Conservation (phyloP, 2,329 filamentous ascomycete genomes). For the Dryadomyces quercivorus region DNA sequence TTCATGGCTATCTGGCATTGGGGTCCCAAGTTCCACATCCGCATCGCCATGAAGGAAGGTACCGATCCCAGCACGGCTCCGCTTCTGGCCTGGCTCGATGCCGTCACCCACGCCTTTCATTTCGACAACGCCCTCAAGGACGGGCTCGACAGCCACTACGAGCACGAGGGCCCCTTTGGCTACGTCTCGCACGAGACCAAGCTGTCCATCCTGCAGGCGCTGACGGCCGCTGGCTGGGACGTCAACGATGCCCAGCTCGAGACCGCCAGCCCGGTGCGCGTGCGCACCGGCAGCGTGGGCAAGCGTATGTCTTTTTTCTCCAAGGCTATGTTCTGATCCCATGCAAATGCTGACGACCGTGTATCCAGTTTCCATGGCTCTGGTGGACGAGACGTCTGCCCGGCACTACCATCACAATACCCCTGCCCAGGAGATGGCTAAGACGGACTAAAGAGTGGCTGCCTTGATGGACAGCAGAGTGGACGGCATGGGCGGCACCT, state of each 20-base stretch:
- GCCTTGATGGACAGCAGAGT: background rate
- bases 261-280: conserved; percentile 40
- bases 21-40: conserved; percentile 38
- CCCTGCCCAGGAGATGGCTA: background rate
- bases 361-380: background rate
- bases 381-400: background rate
- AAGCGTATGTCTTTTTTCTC: conserved; percentile 14
- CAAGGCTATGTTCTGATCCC: too few relatives aligned
- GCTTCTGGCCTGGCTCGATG: conserved; percentile 26
- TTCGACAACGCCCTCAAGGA: conserved; percentile 24
- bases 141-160: conserved; percentile 23
- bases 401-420: background rate
- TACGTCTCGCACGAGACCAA: conserved; percentile 31
- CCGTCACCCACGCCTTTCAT: conserved; percentile 27
- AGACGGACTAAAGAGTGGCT: background rate
- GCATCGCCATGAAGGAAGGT: conserved; percentile 44
- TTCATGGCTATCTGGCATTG: conserved; percentile 44
- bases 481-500: too few relatives aligned
- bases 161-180: conserved; percentile 23
- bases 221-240: conserved; percentile 50
- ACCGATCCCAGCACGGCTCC: conserved; percentile 22
- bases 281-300: conserved; percentile 19
- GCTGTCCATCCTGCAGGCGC: conserved; percentile 21
- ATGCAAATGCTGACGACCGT: background rate
- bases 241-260: conserved; percentile 51